These are phyloP conservation scores for Candolleomyces efflorescens DNA, from an alignment of 768 basidiomycete genomes.

Conservation along the genomic window DNA sequence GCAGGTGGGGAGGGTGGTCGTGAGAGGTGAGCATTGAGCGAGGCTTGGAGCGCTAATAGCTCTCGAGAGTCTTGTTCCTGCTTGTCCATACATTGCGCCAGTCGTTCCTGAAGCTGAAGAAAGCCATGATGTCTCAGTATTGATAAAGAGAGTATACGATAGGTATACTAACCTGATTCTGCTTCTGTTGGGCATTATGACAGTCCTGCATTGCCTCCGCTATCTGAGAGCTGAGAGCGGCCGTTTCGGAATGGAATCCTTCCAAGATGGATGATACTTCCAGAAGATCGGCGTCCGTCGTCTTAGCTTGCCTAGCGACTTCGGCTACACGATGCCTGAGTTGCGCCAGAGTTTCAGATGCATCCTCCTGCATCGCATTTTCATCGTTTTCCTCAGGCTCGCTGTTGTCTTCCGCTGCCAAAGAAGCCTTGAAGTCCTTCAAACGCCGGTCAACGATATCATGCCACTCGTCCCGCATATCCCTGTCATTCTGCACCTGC, in stretches of 20 bases:
- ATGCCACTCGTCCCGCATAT: background rate
- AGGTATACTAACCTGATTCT: background rate
- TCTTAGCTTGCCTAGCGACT: background rate
- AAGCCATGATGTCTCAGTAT: background rate
- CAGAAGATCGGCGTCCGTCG: background rate
- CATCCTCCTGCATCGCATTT: background rate
- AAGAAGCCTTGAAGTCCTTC: background rate
- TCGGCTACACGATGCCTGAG: background rate
- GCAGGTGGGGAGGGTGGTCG: conserved; percentile 10
- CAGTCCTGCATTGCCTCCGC: background rate
- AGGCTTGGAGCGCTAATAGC: conserved; percentile 14
- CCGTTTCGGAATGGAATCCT: conserved; percentile 1
- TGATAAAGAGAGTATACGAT: background rate
- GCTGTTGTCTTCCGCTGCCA: too few relatives aligned
- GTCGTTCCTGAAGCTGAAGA: background rate
- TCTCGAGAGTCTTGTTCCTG: conserved; percentile 12
- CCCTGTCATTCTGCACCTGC: background rate
- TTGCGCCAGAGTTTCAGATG: background rate
- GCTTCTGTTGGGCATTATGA: background rate
- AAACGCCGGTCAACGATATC: background rate
- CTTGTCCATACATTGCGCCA: conserved; percentile 1
- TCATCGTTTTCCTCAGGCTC: background rate
- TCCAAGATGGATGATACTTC: background rate
- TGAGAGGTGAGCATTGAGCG: conserved; percentile 19
- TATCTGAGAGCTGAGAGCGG: conserved; percentile 11